A percentile compares a stretch with the other conserved stretches of the same genome.
Evolutionary conservation across 768 basidiomycete species (phyloP).

Genomic region (Rossbeevera mucosa): DNA sequence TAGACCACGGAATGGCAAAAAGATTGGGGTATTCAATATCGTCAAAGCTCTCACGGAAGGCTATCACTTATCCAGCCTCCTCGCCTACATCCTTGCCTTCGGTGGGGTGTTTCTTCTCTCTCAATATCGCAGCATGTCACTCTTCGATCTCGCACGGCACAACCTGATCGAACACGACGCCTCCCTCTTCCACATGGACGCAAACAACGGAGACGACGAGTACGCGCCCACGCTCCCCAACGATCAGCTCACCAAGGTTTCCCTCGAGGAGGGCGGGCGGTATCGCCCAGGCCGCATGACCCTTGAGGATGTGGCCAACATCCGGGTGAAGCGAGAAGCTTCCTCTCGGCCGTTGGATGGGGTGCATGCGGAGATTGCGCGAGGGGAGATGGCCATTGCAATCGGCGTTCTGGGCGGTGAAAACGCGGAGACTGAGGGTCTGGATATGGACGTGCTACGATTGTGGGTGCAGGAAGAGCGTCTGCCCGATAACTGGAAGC

Average conservation of each 20-base stretch:
- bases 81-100: constrained; percentile 46
- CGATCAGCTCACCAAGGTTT: constrained; percentile 34
- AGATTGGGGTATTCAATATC: constrained; percentile 40
- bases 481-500: constrained; percentile 40
- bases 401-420: constrained; percentile 43
- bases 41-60: constrained; percentile 42
- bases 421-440: constrained; percentile 36
- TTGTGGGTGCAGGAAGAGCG: constrained; percentile 51
- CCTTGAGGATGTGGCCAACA: constrained; percentile 39
- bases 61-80: constrained; percentile 46
- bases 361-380: constrained; percentile 56
- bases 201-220: constrained; percentile 36
- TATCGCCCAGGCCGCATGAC: constrained; percentile 29
- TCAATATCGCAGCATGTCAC: constrained; percentile 32
- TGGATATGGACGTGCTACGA: constrained; percentile 43
- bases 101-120: constrained; percentile 43
- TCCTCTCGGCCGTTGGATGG: constrained; percentile 38
- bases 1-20: constrained; percentile 51
- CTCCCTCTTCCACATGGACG: constrained; percentile 48
- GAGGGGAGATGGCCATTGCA: constrained; percentile 65
- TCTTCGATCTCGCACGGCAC: constrained; percentile 44
- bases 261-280: constrained; percentile 33
- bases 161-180: constrained; percentile 55
- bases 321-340: constrained; percentile 50
- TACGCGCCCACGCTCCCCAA: constrained; percentile 44